A percentile compares a stretch with the other conserved stretches of the same genome.
phyloP scores from a whole-genome alignment of 495 filamentous ascomycete species.

The Penicillium robsamsonii region DNA sequence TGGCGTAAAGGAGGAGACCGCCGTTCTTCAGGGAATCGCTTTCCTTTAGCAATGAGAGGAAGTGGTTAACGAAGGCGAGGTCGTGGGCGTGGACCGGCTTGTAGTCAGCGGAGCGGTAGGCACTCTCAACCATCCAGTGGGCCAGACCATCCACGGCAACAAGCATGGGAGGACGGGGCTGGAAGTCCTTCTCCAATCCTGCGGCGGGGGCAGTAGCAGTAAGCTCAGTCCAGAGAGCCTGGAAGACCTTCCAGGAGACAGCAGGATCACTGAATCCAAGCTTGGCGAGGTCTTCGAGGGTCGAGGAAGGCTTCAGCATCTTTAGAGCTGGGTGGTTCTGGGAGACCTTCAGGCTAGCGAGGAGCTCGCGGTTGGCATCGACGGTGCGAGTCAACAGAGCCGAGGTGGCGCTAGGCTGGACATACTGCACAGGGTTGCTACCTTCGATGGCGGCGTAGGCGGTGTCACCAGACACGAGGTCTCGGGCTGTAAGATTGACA shows the following conservation, averaged over 20 bases:
- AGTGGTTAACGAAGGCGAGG: conserved; percentile 71
- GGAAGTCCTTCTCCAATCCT: conserved; percentile 34
- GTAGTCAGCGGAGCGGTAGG: conserved; percentile 66
- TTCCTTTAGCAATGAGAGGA: conserved; percentile 61
- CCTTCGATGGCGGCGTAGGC: conserved; percentile 70
- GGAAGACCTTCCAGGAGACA: conserved; percentile 76
- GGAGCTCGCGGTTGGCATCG: conserved; percentile 67
- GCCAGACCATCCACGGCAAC: conserved; percentile 74
- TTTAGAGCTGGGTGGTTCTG: conserved; percentile 58
- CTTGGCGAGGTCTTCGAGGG: conserved; percentile 65
- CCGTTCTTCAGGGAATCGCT: conserved; percentile 69
- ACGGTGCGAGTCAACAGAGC: conserved; percentile 67
- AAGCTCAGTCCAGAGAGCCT: conserved; percentile 77
- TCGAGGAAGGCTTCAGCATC: conserved; percentile 55
- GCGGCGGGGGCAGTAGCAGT: conserved; percentile 53
- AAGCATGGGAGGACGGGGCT: conserved; percentile 71
- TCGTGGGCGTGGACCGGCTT: conserved; percentile 84
- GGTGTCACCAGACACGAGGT: conserved; percentile 73
- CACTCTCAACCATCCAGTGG: conserved; percentile 74
- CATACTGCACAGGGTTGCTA: conserved; percentile 60
- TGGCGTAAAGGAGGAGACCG: conserved; percentile 73
- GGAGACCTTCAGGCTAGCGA: conserved; percentile 57
- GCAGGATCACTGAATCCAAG: conserved; percentile 72
- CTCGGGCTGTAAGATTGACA: conserved; percentile 58
- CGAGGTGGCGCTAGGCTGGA: conserved; percentile 73